These are phyloP conservation scores for Stachybotrys chartarum DNA, from an alignment of 2,329 filamentous ascomycete species.

Conservation along the genomic window DNA sequence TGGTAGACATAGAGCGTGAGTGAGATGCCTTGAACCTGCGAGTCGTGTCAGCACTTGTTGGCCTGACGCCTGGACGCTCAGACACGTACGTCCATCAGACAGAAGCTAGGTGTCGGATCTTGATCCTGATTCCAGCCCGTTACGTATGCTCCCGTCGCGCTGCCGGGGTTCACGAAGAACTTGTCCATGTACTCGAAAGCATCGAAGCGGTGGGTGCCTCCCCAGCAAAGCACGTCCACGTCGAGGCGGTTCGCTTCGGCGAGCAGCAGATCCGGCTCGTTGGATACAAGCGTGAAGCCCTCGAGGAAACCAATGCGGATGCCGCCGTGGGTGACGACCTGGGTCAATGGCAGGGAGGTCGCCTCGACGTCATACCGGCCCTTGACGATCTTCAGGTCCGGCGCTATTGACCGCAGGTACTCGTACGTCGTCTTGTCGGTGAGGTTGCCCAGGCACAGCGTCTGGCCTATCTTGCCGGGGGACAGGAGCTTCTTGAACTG, in stretches of 20 bases:
- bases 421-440: slow-evolving; percentile 77
- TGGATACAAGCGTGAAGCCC: slow-evolving; percentile 61
- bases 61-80: background rate
- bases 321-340: slow-evolving; percentile 59
- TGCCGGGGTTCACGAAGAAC: slow-evolving; percentile 65
- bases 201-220: slow-evolving; percentile 61
- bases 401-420: slow-evolving; percentile 67
- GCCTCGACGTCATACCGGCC: slow-evolving; percentile 62
- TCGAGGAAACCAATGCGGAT: slow-evolving; percentile 62
- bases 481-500: slow-evolving; percentile 83
- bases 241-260: slow-evolving; percentile 63
- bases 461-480: slow-evolving; percentile 76
- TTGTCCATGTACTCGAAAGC: slow-evolving; percentile 69
- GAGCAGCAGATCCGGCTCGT: slow-evolving; percentile 58
- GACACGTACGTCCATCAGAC: slow-evolving; percentile 87
- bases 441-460: slow-evolving; percentile 72
- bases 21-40: slow-evolving; percentile 88
- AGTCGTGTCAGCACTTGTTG: slow-evolving; percentile 9
- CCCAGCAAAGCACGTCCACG: slow-evolving; percentile 63
- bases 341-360: slow-evolving; percentile 55
- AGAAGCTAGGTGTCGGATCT: slow-evolving; percentile 84
- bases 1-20: slow-evolving; percentile 94
- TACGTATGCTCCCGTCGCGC: slow-evolving; percentile 56
- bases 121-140: slow-evolving; percentile 53
- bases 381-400: slow-evolving; percentile 64